Conservation (phyloP, 2,329 filamentous ascomycete genomes). For the Pyrenochaeta sp. region DNA sequence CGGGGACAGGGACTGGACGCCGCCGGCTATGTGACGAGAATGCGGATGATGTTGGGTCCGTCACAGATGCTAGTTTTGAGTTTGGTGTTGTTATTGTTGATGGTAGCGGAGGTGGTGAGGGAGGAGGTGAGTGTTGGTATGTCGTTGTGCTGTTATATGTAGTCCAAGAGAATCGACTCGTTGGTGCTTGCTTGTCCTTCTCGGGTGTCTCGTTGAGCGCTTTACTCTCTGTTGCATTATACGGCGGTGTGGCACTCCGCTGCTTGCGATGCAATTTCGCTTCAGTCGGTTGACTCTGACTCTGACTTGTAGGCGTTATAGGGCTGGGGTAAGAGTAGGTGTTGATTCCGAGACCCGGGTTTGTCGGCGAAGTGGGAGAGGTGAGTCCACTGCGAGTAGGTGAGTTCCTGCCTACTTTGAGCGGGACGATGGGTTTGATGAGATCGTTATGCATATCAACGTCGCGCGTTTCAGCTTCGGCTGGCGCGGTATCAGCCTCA, state of each 20-base stretch:
- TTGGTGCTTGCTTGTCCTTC: slow-evolving; percentile 24
- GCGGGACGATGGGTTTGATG: slow-evolving; percentile 53
- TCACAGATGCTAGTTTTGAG: slow-evolving; percentile 22
- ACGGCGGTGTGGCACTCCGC: slow-evolving; percentile 33
- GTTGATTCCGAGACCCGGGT: slow-evolving; percentile 31
- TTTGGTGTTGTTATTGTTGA: slow-evolving; percentile 15
- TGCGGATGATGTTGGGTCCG: slow-evolving; percentile 35
- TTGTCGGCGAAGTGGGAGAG: slow-evolving; percentile 38
- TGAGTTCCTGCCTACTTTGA: slow-evolving; percentile 50
- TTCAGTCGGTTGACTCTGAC: slow-evolving; percentile 17
- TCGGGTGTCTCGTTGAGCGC: slow-evolving; percentile 30
- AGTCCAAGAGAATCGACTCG: slow-evolving; percentile 41
- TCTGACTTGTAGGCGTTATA: slow-evolving; percentile 33
- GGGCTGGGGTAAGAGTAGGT: slow-evolving; percentile 39
- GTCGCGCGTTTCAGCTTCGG: slow-evolving; percentile 33
- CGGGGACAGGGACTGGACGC: slow-evolving; percentile 35
- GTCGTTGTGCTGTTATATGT: slow-evolving; percentile 47
- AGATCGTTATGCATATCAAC: slow-evolving; percentile 42
- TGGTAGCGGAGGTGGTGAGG: slow-evolving; percentile 50
- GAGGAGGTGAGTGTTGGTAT: slow-evolving; percentile 52
- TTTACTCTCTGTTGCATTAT: slow-evolving; percentile 29
- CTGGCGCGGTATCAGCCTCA: slow-evolving; percentile 39
- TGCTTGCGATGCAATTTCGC: slow-evolving; percentile 23
- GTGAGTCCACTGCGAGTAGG: slow-evolving; percentile 41
- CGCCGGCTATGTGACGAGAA: slow-evolving; percentile 42